phyloP scores from a whole-genome alignment of 2,329 filamentous ascomycete species.

The Alternaria triticimaculans region DNA sequence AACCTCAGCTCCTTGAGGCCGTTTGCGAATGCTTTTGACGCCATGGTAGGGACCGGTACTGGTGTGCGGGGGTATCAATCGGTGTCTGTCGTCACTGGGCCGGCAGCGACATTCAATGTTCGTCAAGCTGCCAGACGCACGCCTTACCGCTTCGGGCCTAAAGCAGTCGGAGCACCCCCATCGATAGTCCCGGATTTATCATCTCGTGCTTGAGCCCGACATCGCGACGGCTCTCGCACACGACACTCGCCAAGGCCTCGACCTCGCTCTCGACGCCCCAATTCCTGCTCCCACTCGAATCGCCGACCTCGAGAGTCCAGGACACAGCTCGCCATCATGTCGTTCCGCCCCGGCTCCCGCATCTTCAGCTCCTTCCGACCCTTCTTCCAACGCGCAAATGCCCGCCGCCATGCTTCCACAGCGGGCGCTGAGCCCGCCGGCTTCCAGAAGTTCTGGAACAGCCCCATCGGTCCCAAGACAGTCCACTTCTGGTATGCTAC shows the following conservation, averaged over 20 bases:
- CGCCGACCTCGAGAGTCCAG: conserved; percentile 1
- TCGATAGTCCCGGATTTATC: conserved; percentile 33
- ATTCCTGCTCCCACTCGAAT: conserved; percentile 49
- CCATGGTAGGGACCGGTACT: conserved; percentile 66
- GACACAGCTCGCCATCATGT: conserved; percentile 52
- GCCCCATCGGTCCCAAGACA: conserved; percentile 67
- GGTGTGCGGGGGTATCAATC: conserved; percentile 21
- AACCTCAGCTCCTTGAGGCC: conserved; percentile 95
- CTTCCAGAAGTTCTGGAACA: conserved; percentile 73
- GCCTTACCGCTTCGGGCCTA: conserved; percentile 13
- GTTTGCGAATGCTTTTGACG: conserved; percentile 86
- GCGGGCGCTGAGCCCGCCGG: conserved; percentile 56
- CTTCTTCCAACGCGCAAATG: conserved; percentile 59
- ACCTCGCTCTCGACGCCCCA: conserved; percentile 6
- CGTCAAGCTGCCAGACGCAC: conserved; percentile 24
- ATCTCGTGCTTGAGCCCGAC: conserved; percentile 22
- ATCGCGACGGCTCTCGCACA: conserved; percentile 15
- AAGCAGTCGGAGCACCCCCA: conserved; percentile 32
- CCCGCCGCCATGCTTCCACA: conserved; percentile 73
- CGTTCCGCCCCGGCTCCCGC: conserved; percentile 65
- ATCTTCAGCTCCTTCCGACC: conserved; percentile 62
- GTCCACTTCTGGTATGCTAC: conserved; percentile 90
- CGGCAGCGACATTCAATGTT: conserved; percentile 18
- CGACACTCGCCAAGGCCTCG: conserved; percentile 1
- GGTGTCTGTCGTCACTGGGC: conserved; percentile 16